phyloP scores from a whole-genome alignment of 2,329 filamentous ascomycete species.

The Aureobasidium sp. region DNA sequence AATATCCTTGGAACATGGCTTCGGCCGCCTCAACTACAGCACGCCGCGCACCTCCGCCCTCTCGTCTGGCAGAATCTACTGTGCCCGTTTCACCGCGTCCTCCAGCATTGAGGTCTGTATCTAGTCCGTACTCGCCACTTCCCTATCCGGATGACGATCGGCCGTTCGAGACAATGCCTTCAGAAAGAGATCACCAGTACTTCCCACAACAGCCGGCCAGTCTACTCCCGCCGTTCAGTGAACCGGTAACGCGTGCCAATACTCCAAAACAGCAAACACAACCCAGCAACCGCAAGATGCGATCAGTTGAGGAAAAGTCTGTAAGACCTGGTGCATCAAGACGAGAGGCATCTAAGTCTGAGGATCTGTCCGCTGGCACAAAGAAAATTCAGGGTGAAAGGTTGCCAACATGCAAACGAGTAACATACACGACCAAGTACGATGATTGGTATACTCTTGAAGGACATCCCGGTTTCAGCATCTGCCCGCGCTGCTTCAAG shows the following conservation, averaged over 20 bases:
- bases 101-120: slow-evolving; percentile 25
- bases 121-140: slow-evolving; percentile 24
- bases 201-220: slow-evolving; percentile 15
- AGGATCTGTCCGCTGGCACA: slow-evolving; percentile 24
- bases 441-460: slow-evolving; percentile 76
- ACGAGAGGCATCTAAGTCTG: neutral
- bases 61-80: slow-evolving; percentile 19
- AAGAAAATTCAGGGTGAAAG: slow-evolving; percentile 16
- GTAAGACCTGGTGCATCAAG: neutral
- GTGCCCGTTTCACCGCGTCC: slow-evolving; percentile 11
- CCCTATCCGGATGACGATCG: slow-evolving; percentile 40
- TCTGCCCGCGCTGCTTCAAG: slow-evolving; percentile 74
- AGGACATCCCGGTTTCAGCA: slow-evolving; percentile 61
- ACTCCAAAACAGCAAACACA: slow-evolving; percentile 5
- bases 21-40: slow-evolving; percentile 20
- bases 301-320: neutral
- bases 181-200: slow-evolving; percentile 34
- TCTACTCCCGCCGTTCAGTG: slow-evolving; percentile 15
- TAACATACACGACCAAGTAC: slow-evolving; percentile 50
- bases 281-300: neutral
- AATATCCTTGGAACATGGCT: slow-evolving; percentile 10
- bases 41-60: slow-evolving; percentile 19
- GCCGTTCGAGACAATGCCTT: slow-evolving; percentile 30
- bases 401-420: slow-evolving; percentile 62
- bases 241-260: slow-evolving; percentile 6